phyloP scores from a whole-genome alignment of 2,329 filamentous ascomycete genomes.

The Fusarium clavum region DNA sequence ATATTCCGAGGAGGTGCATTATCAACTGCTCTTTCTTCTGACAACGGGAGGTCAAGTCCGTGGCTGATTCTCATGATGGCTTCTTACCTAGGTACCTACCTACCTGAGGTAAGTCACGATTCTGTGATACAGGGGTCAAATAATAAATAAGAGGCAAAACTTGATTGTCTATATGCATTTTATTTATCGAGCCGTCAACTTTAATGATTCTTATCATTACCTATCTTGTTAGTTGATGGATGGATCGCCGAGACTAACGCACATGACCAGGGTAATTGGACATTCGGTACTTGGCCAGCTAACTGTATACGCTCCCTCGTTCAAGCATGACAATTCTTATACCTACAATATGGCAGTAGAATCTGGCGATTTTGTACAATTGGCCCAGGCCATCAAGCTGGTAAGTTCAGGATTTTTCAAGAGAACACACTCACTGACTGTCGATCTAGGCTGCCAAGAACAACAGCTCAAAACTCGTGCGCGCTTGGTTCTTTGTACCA shows the following conservation, averaged over 20 bases:
- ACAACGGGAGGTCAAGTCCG: slow-evolving; percentile 19
- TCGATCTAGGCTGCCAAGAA: slow-evolving; percentile 32
- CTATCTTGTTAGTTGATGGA: slow-evolving; percentile 8
- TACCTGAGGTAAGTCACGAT: background rate
- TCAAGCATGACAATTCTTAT: slow-evolving; percentile 7
- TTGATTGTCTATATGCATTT: background rate
- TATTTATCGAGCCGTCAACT: background rate
- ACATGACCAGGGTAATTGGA: slow-evolving; percentile 24
- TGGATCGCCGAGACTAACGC: slow-evolving; percentile 17
- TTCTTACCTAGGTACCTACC: background rate
- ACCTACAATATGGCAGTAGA: slow-evolving; percentile 31
- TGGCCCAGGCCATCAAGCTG: slow-evolving; percentile 39
- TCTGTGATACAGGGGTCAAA: background rate
- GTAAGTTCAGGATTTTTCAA: slow-evolving; percentile 14
- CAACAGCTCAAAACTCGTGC: slow-evolving; percentile 33
- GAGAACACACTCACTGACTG: slow-evolving; percentile 15
- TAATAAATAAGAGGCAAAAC: background rate
- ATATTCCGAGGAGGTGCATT: slow-evolving; percentile 18
- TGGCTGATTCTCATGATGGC: background rate
- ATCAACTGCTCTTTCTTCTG: slow-evolving; percentile 5
- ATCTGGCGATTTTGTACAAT: slow-evolving; percentile 24
- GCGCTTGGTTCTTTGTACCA: slow-evolving; percentile 65
- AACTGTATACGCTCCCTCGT: slow-evolving; percentile 1
- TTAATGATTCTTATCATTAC: background rate
- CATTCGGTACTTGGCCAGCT: slow-evolving; percentile 17